Conservation (phyloP, 108 stramenopile genomes). For the Skeletonema potamos region DNA sequence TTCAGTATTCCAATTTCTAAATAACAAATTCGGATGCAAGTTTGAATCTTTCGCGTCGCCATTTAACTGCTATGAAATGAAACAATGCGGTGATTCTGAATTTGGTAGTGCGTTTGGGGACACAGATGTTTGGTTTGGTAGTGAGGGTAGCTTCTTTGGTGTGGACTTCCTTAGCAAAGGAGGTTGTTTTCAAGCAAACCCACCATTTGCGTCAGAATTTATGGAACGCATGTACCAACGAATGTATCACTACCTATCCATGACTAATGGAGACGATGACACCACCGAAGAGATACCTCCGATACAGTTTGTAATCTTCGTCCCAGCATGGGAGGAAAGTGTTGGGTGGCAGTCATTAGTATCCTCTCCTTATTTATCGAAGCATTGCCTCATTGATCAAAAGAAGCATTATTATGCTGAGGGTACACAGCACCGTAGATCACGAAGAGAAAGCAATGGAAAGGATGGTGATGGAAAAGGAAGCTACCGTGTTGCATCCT, state of each 20-base stretch:
- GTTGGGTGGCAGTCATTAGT: constrained; percentile 67
- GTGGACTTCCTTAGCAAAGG: constrained; percentile 48
- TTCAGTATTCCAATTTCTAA: constrained; percentile 72
- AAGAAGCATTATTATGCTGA: constrained; percentile 79
- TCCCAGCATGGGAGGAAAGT: constrained; percentile 88
- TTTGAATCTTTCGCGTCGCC: constrained; percentile 93
- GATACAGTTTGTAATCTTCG: constrained; percentile 86
- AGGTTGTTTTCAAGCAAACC: constrained; percentile 85
- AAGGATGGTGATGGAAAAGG: constrained; percentile 22
- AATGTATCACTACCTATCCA: constrained; percentile 48
- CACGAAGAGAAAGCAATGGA: background rate
- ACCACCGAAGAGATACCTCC: constrained; percentile 26
- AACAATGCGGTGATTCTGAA: constrained; percentile 9
- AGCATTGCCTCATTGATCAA: constrained; percentile 63
- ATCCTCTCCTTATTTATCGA: constrained; percentile 47
- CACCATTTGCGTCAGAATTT: constrained; percentile 84
- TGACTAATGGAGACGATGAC: background rate
- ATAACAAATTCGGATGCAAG: constrained; percentile 57
- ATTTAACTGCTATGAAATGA: constrained; percentile 75
- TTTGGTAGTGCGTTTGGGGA: constrained; percentile 77
- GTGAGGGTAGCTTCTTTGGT: constrained; percentile 79
- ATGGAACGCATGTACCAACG: constrained; percentile 62
- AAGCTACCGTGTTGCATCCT: constrained; percentile 72
- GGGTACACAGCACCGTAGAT: constrained; percentile 73
- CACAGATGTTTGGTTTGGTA: constrained; percentile 78